Conservation (phyloP, 2,329 filamentous ascomycete genomes). For the Epichloe aotearoae region DNA sequence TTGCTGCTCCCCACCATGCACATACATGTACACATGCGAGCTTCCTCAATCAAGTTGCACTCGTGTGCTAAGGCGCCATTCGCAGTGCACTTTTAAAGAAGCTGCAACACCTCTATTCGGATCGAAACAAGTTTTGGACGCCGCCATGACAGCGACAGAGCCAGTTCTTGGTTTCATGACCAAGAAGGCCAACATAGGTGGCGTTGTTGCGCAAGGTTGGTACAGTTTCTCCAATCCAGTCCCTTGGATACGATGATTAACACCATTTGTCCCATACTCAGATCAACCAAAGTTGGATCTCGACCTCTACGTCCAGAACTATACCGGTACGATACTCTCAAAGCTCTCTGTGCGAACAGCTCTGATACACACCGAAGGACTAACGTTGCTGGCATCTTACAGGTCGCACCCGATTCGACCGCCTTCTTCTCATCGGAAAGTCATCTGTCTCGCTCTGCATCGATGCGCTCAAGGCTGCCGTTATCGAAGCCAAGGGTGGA, state of each 20-base stretch:
- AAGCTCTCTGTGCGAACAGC: neutral
- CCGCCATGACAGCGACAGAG: constrained; percentile 23
- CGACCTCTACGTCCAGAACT: constrained; percentile 82
- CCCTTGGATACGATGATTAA: neutral
- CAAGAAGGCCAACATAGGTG: constrained; percentile 31
- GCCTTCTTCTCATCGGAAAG: constrained; percentile 69
- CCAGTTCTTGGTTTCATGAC: constrained; percentile 30
- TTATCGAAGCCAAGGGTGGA: constrained; percentile 62
- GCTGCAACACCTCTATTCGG: neutral
- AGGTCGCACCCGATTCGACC: constrained; percentile 72
- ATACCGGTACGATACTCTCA: constrained; percentile 46
- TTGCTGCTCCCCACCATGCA: no score
- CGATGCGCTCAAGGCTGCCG: constrained; percentile 69
- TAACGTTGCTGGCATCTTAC: neutral
- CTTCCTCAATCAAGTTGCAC: no score
- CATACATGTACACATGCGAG: no score
- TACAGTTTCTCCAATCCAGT: neutral
- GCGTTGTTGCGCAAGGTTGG: constrained; percentile 35
- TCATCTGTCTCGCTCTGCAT: constrained; percentile 61
- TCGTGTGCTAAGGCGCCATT: no score
- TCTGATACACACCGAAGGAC: neutral
- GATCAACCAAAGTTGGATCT: constrained; percentile 81
- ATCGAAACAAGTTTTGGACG: neutral
- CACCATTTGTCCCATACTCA: constrained; percentile 19
- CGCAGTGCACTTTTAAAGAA: neutral